These are phyloP conservation scores for Cordyceps javanica DNA, from an alignment of 2,329 filamentous ascomycete species.

Conservation along the genomic window DNA sequence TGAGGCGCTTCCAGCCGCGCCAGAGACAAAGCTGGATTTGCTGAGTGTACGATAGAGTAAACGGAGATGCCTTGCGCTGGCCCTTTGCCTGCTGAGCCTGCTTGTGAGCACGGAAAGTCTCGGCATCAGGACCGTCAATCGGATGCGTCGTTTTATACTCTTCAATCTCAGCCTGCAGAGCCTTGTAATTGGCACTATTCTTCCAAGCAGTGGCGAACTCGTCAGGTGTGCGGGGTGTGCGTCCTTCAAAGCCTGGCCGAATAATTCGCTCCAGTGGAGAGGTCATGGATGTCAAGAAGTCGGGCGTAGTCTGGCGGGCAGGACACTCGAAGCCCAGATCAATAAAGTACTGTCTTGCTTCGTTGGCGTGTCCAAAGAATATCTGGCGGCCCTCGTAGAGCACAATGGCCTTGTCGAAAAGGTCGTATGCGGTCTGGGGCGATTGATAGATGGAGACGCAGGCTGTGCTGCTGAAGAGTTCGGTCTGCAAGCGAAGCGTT, in stretches of 20 bases:
- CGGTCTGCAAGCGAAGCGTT: constrained; percentile 61
- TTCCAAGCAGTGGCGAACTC: constrained; percentile 56
- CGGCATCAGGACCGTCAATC: constrained; percentile 49
- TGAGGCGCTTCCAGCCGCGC: constrained; percentile 72
- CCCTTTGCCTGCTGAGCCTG: constrained; percentile 49
- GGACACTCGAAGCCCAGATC: constrained; percentile 63
- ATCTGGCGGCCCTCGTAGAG: constrained; percentile 57
- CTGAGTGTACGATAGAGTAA: constrained; percentile 69
- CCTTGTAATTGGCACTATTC: constrained; percentile 44
- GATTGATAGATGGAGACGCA: constrained; percentile 71
- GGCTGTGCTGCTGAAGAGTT: constrained; percentile 60
- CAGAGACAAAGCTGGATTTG: constrained; percentile 75
- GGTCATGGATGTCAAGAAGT: constrained; percentile 68
- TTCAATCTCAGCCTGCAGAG: constrained; percentile 49
- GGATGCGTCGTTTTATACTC: constrained; percentile 48
- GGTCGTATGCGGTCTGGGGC: constrained; percentile 57
- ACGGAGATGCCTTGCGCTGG: constrained; percentile 67
- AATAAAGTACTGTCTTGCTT: constrained; percentile 60
- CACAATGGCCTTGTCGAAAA: constrained; percentile 54
- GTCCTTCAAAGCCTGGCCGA: constrained; percentile 49
- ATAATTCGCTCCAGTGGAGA: constrained; percentile 50
- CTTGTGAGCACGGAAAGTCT: constrained; percentile 49
- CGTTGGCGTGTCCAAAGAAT: constrained; percentile 54
- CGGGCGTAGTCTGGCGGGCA: constrained; percentile 60
- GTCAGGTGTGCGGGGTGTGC: constrained; percentile 52